phyloP scores from a whole-genome alignment of 345 rosid species.

The Rhizophora mangle region DNA sequence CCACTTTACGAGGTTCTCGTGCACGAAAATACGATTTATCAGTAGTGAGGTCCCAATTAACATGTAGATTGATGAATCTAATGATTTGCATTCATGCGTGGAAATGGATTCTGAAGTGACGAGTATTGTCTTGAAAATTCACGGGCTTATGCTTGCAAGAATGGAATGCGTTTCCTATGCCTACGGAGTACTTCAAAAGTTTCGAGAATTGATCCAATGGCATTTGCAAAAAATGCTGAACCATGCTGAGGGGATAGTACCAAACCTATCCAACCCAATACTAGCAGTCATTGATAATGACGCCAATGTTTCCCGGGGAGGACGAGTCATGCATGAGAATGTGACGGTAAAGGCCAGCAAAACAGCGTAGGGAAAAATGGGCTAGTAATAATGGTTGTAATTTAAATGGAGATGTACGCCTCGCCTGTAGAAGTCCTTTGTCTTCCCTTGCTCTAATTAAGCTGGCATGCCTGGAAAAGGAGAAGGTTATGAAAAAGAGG shows the following conservation, averaged over 20 bases:
- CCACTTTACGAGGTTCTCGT: no score
- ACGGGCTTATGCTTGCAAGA: no score
- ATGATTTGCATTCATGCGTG: neutral
- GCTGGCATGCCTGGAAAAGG: neutral
- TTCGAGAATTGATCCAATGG: neutral
- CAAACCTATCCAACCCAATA: neutral
- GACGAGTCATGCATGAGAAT: neutral
- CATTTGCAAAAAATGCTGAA: neutral
- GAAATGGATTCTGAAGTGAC: neutral
- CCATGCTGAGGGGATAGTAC: neutral
- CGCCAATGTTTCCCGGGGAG: slow-evolving; percentile 7
- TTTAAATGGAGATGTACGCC: neutral
- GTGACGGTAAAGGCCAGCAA: neutral
- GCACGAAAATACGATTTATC: no score
- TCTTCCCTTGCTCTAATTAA: slow-evolving; percentile 14
- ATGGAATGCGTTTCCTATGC: no score
- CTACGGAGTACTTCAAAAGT: neutral
- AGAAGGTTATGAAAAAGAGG: neutral
- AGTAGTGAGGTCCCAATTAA: no score
- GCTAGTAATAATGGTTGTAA: neutral
- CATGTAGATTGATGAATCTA: neutral
- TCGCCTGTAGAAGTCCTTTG: slow-evolving; percentile 2
- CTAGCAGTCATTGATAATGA: slow-evolving; percentile 4
- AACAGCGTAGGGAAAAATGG: neutral
- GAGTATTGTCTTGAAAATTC: neutral